A percentile compares a stretch with the other conserved stretches of the same genome.
Conservation (phyloP, 257 asterid genomes). For the Solanum pinnatisectum region DNA sequence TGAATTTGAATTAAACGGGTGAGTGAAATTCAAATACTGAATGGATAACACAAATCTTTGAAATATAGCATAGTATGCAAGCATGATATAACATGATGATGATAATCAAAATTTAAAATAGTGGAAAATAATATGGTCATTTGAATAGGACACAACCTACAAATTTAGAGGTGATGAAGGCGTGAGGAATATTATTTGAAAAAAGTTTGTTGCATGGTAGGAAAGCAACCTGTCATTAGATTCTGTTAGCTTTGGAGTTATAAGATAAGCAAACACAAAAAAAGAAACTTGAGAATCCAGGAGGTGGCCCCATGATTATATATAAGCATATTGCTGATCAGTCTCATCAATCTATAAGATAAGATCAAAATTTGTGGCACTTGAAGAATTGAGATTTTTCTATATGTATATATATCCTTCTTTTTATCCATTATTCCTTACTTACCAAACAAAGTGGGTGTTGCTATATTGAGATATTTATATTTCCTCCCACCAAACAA, state of each 20-base stretch:
- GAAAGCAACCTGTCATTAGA: slow-evolving; percentile 17
- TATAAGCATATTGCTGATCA: background rate
- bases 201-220: slow-evolving; percentile 15
- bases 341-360: background rate
- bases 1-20: background rate
- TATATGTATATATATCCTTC: background rate
- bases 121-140: background rate
- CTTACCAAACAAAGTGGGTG: background rate
- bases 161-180: background rate
- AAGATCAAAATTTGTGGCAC: background rate
- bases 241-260: background rate
- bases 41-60: background rate
- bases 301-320: background rate
- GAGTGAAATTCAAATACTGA: background rate
- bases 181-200: background rate
- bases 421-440: background rate
- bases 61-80: background rate
- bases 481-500: background rate
- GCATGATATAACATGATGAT: background rate
- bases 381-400: background rate
- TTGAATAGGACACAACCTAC: background rate
- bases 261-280: background rate
- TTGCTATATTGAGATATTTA: background rate
- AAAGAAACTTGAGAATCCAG: background rate
- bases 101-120: background rate